Base-by-base conservation (phyloP, 495 filamentous ascomycete genomes). In the Talaromyces wortmannii region DNA sequence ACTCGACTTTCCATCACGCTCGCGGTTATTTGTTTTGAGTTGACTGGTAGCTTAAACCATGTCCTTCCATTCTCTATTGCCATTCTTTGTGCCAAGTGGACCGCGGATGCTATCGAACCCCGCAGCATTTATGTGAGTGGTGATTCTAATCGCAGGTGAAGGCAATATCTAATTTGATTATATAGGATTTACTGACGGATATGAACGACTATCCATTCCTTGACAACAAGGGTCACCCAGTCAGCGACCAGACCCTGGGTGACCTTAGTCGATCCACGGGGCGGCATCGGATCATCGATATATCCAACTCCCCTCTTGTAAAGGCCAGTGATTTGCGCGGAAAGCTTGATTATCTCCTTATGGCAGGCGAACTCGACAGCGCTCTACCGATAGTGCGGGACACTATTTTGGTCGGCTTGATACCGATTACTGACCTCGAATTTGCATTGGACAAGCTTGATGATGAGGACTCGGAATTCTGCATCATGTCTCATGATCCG, bases 121-220 rank as follows among this genome's bases (percentile, higher is more conserved):
- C 79, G 90, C 42, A 95, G 89, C 67, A 97, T 98, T 56, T 98
- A 98, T 60, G 87, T 88, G 74, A 67, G 83, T 70, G 36, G 46
- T 7, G n/a, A 0, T 29, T 33, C 32, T 29, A n/a, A 54, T n/a
- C 45, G 15, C 17, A 30, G 42, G 48, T 17, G 46, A n/a, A 7
- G 3, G 31, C 29, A 40, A 42, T 45, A 53, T 55, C 65, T 71
- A 58, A 70, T 53, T 7, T 23, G 43, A 3, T 33, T 8, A 23
- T 36, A 36, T 54, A 89, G 84, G 92, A 97, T 66, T 78, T 98
- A 13, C 77, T 98, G 30, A 97, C 92, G 0, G 90, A 95, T 60
- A 90, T 98, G 85, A 97, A 98, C 68, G 88, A 90, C 8, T 98
- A 97, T 59, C 94, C 94, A 1, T 95, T 91, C 71, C 81, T 98